Evolutionary conservation across 495 filamentous ascomycete species (phyloP), one percentile per base, ranked within the genome.

Genomic region (Daldinia grandis): DNA sequence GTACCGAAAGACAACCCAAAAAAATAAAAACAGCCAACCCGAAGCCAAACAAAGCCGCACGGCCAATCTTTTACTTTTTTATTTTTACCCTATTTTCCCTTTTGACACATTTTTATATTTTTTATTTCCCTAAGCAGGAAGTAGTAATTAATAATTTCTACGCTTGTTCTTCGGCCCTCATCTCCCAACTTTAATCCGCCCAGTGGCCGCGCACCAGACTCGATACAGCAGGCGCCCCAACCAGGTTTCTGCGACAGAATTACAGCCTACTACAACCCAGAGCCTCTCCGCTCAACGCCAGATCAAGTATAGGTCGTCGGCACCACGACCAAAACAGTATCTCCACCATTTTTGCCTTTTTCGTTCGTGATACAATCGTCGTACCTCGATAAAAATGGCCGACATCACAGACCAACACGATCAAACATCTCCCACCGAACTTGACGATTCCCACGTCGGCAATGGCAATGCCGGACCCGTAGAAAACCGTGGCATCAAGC

Each of bases 401-500:
- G 86, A 88, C 81, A 87, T 88, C 81, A 86, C 85, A 66, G 86
- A 88, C 69, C 85, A 86, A 72, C 84, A 87, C 82, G 84, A 88
- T 67, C 84, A 86, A 76, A 85, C 81, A 42, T 85, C 86, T 62
- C 83, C 87, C 61, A 84, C 85, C 67, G 86, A 86, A 64, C 87
- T 88, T 67, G 84, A 89, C 78, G 88, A 91, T 44, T 78, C 85
- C 72, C 87, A 90, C 71, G 82, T 86, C 55, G 87, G 87, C 78
- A 92, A 91, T 83, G 88, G 89, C 78, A 90, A 81, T 76, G 62
- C 78, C 64, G 77, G 77, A 19, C 79, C 78, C 65, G 83, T 84
- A 77, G 92, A 93, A 78, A 85, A 81, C 82, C 93, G 94, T 75
- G 92, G 93, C 79, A 86, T 91, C 81, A 98, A 98, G 86, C 94